Base-by-base conservation (phyloP, 805 yeast genomes). In the Starmera dryadoides region DNA sequence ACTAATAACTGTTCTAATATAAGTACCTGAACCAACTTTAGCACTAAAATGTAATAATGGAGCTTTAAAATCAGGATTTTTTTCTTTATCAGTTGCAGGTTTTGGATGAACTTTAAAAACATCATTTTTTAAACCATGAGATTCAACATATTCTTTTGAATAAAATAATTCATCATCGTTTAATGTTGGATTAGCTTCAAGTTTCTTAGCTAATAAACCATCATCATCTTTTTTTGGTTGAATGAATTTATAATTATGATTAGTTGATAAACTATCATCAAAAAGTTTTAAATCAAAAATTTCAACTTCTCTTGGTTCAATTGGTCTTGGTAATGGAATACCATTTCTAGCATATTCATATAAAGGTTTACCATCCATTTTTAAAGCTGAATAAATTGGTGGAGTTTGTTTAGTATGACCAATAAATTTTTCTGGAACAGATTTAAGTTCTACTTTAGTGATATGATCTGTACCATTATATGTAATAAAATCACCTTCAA, bases 291-390 rank as follows among this genome's bases (percentile, higher is more conserved):
- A 52, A 29, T 69, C 72, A 47, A 65, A 61, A 3, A 93, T 72
- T 23, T 66, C 69, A 12, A 87, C 87, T 22, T 77, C 75, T 48
- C 98, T 71, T 2, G 85, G 73, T 51, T 84, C 79, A 38, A 94
- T 86, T n/a, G 81, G 74, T 36, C 76, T 72, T 0, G 98, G 98
- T 17, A 93, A 68, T 0, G 96, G 91, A 20, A 74, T 65, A 0
- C 94, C 94, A 45, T 83, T 76, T 46, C 98, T 71, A 2, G 98
- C 98, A 58, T 93, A 93, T 52, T 91, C 96, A 56, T 94, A 88
- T 35, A 94, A 64, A 4, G 95, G 94, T 62, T 81, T 87, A 15
- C 99, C 99, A 55, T 87, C 81, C 79, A 94, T 83, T 56, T 91
- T 91, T 42, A 94, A 66, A 0, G 98, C 98, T 15, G 96, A 86